Conservation (phyloP, 2,329 filamentous ascomycete genomes). For the Apiospora rasikravindrae region DNA sequence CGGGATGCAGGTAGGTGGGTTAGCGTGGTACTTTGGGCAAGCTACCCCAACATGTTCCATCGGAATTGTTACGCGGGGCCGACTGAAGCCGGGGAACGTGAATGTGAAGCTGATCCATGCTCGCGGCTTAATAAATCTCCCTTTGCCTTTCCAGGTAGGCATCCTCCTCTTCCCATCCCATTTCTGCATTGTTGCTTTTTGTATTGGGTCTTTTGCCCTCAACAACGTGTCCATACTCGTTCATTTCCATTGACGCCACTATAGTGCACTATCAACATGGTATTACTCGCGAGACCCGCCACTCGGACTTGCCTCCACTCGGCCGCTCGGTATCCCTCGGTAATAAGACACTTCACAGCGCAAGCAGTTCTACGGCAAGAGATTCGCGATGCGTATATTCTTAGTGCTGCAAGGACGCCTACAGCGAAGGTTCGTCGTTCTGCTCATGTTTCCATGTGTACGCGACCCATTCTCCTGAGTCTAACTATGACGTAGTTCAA, state of each 20-base stretch:
- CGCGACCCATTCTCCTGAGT: not conserved
- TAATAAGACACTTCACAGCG: constrained; percentile 53
- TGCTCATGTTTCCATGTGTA: constrained; percentile 1
- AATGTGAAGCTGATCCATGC: constrained; percentile 10
- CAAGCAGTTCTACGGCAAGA: constrained; percentile 60
- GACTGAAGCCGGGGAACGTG: constrained; percentile 14
- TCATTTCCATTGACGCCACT: no score
- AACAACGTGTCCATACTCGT: not conserved
- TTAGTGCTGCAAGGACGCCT: constrained; percentile 88
- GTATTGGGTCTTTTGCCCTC: not conserved
- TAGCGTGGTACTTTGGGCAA: not conserved
- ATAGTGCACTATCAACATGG: constrained; percentile 20
- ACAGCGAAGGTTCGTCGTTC: constrained; percentile 74
- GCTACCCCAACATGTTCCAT: not conserved
- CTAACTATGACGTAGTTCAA: constrained; percentile 74
- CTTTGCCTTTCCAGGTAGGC: not conserved
- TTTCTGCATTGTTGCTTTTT: not conserved
- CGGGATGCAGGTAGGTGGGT: not conserved
- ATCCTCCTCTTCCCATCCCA: not conserved
- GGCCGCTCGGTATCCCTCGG: constrained; percentile 31
- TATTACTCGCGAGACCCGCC: constrained; percentile 30
- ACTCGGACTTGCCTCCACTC: constrained; percentile 29
- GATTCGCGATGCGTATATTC: constrained; percentile 89
- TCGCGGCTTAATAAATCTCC: not conserved
- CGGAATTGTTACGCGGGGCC: not conserved